Conservation (phyloP, 108 stramenopile species). For the Fragilaria radians region DNA sequence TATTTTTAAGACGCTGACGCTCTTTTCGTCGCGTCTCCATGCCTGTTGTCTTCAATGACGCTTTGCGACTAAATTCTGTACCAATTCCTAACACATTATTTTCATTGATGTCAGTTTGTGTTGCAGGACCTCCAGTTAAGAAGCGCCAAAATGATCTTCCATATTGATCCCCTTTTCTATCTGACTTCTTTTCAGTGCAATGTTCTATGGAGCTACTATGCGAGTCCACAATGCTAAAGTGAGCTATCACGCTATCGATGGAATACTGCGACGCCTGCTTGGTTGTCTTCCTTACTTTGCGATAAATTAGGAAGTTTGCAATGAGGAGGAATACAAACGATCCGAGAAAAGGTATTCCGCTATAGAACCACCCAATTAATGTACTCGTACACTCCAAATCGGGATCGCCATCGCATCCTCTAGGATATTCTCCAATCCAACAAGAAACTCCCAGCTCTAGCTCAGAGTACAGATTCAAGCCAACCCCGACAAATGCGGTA, state of each 20-base stretch:
- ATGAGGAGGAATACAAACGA: neutral
- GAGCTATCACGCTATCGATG: neutral
- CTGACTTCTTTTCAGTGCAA: too few relatives aligned
- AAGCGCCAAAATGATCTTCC: neutral
- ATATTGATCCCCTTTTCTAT: neutral
- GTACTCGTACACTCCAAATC: neutral
- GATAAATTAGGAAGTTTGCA: neutral
- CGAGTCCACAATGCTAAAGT: neutral
- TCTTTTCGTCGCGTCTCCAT: neutral
- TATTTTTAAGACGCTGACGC: neutral
- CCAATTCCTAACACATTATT: neutral
- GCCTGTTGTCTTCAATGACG: neutral
- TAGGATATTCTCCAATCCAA: neutral
- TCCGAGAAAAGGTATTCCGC: neutral
- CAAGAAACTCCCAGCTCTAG: neutral
- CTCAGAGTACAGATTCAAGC: neutral
- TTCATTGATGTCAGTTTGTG: neutral
- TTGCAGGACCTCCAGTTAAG: neutral
- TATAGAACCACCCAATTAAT: neutral
- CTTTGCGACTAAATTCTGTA: neutral
- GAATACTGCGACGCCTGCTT: neutral
- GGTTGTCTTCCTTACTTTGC: neutral
- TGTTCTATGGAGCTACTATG: too few relatives aligned
- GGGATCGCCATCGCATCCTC: neutral
- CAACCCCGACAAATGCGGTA: neutral